Evolutionary conservation across 768 basidiomycete genomes (phyloP), one percentile per base, ranked within the genome.

Genomic region (Suillus cothurnatus): DNA sequence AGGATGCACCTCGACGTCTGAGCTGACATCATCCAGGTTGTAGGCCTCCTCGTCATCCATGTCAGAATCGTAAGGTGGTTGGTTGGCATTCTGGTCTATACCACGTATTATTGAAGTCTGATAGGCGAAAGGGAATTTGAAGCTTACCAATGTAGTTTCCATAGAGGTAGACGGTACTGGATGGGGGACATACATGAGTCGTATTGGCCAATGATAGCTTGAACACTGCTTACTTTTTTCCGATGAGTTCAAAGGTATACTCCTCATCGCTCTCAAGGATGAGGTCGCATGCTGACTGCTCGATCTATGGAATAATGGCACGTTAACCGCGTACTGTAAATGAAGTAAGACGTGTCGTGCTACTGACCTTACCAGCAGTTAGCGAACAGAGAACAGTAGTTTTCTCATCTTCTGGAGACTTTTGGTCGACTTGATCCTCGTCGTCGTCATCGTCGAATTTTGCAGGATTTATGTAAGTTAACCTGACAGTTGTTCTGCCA

Each of bases 111-210:
- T 5, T 55, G 57, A 58, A 67, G 26, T 26, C 61, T 31, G 32
- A 39, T 21, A 63, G 19, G 21, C 3, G 6, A 50, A 39, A 21
- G 17, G 26, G 63, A 41, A 61, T 60, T 61, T 41, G 45, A 43
- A 55, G 65, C 81, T 53, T 76, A 91, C 91, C 86, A 74, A 95
- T 86, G 77, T 94, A 95, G 78, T 95, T 94, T 62, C 94, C 94
- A 67, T 89, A 88, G 66, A 95, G 78, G 78, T 93, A 87, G 58
- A 95, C 82, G 58, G 89, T 79, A 75, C 90, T 93, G 63, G 8
- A 61, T 62, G 32, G 17, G 36, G 23, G 31, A 26, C 65, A 56
- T 41, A 63, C 55, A 52, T 65, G 26, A 49, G 5, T 36, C 19
- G 23, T 23, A 50, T 38, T 53, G 21, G 19, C 36, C 56, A 61